Percentiles rank a stretch among this genome's conserved stretches.
These are phyloP conservation scores for Thermothelomyces thermophilus DNA, from an alignment of 2,329 filamentous ascomycete genomes.

Conservation along the genomic window DNA sequence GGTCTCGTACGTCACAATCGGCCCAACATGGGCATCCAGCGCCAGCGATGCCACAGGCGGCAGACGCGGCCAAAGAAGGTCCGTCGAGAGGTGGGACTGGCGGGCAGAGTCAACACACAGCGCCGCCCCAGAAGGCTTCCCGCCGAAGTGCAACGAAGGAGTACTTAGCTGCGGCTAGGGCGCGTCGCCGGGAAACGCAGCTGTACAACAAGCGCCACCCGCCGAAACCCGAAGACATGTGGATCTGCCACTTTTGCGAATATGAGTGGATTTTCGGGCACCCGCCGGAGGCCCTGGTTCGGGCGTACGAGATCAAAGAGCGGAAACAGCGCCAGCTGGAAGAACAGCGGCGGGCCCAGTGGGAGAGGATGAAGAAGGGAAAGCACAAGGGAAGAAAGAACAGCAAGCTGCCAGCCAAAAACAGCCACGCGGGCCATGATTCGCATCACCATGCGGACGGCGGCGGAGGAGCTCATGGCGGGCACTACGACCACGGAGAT, in stretches of 20 bases:
- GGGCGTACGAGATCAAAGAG: slow-evolving; percentile 92
- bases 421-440: slow-evolving; percentile 27
- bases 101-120: slow-evolving; percentile 11
- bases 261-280: slow-evolving; percentile 94
- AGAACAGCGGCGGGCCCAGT: slow-evolving; percentile 91
- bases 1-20: slow-evolving; percentile 13
- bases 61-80: slow-evolving; percentile 13
- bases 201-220: slow-evolving; percentile 71
- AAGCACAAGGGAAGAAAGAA: slow-evolving; percentile 82
- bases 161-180: slow-evolving; percentile 66
- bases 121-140: slow-evolving; percentile 46
- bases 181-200: slow-evolving; percentile 70
- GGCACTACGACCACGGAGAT: slow-evolving; percentile 20
- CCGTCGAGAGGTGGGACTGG: slow-evolving; percentile 1
- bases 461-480: slow-evolving; percentile 22
- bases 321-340: slow-evolving; percentile 74
- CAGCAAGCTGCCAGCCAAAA: slow-evolving; percentile 57
- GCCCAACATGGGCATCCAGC: slow-evolving; percentile 14
- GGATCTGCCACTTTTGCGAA: slow-evolving; percentile 98
- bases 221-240: slow-evolving; percentile 64
- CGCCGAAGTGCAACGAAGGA: slow-evolving; percentile 63
- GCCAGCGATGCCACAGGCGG: slow-evolving; percentile 13
- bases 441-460: slow-evolving; percentile 15
- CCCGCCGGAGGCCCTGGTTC: slow-evolving; percentile 76
- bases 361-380: slow-evolving; percentile 49